Base-by-base conservation (phyloP, 768 basidiomycete species). In the Sporobolomyces roseus region DNA sequence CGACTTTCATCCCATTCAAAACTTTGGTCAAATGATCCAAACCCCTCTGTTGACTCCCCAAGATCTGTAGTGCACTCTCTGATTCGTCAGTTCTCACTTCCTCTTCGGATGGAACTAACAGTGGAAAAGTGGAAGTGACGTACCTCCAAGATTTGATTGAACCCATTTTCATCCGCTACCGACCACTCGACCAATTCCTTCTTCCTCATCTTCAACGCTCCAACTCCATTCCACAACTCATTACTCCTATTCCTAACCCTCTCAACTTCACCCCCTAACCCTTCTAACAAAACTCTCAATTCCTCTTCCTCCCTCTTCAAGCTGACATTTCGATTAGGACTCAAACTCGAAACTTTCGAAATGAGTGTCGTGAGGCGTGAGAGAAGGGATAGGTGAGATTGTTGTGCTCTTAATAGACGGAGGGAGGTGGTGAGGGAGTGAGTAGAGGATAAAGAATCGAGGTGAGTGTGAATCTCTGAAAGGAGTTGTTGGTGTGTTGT, bases 1-100 rank as follows among this genome's bases (percentile, higher is more conserved):
- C 90, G 75, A 83, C 84, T 74, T 85, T 78, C 72, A 83, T 83
- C 66, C 81, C 82, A 63, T 86, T 84, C 61, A 92, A 75, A 49
- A 90, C 86, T 75, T 85, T 88, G 12, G 88, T 90, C 59, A 93
- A 80, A 77, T 91, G 88, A 30, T 86, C 86, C 61, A 93, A 79
- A 29, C 91, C 91, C 0, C 85, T 83, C 76, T 92, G 91, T 76
- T 92, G 86, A 70, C 89, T 86, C 69, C 91, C 88, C 87, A 90
- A 73, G 38, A 41, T 41, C 17, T 41, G 38, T 33, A 35, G 21
- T 12, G 59, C 23, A 36, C 14, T 12, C 62, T 30, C 45, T 13
- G 7, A 17, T 29, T 9, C 4, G n/a, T 62, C 38, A 25, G 51
- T 56, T 14, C 6, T 17, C 14, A 13, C 4, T 8, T 36, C 32